Evolutionary conservation across 2,329 filamentous ascomycete species (phyloP).

Genomic region (Graphiopsis chlorocephala): DNA sequence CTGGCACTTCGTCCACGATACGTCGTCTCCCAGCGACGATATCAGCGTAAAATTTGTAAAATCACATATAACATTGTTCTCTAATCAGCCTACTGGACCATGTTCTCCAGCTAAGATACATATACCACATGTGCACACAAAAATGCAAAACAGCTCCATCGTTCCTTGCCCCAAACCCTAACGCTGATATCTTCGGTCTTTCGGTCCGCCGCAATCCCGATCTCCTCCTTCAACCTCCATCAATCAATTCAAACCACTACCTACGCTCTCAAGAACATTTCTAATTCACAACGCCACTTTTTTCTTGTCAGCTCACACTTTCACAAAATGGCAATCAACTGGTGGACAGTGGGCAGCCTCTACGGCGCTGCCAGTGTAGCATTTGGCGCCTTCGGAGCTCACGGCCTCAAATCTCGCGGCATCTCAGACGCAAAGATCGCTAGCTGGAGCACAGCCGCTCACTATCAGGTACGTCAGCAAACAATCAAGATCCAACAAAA

Average conservation of each 20-base stretch:
- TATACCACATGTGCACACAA: not conserved
- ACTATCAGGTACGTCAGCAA: constrained; percentile 59
- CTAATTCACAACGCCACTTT: too few relatives aligned
- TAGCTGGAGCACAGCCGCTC: constrained; percentile 63
- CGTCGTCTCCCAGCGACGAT: too few relatives aligned
- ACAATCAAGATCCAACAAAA: too few relatives aligned
- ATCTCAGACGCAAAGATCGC: constrained; percentile 57
- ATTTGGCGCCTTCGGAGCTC: constrained; percentile 66
- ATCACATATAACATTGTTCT: too few relatives aligned
- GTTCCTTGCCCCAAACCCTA: not conserved
- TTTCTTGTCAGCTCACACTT: not conserved
- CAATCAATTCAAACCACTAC: not conserved
- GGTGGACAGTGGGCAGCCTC: constrained; percentile 62
- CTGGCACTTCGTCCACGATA: too few relatives aligned
- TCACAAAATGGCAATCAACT: constrained; percentile 26
- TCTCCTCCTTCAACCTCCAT: not conserved
- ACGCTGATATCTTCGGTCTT: not conserved
- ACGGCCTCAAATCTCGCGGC: constrained; percentile 62
- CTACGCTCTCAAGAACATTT: not conserved
- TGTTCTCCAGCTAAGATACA: not conserved
- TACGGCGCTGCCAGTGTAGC: constrained; percentile 61
- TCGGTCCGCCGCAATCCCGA: not conserved
- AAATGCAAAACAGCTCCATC: not conserved
- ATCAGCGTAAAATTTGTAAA: too few relatives aligned
- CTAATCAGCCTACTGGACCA: not conserved